Evolutionary conservation across 805 yeast species (phyloP), one percentile per base, ranked within the genome.

Genomic region (Candida ponderosae): DNA sequence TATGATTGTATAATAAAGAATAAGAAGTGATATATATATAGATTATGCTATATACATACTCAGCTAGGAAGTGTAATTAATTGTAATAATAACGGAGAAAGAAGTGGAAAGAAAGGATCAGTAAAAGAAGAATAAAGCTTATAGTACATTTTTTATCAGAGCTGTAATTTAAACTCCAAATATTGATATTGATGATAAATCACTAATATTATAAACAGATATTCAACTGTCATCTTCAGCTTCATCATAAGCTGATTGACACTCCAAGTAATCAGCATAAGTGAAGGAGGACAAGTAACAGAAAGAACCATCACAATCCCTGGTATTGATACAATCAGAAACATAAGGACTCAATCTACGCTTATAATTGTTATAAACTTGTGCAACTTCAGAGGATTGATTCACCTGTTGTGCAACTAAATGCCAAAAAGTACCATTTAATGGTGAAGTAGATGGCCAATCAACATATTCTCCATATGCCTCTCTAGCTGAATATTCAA

Each of bases 341-440:
- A 68, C 67, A 34, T 57, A 63, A 18, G 83, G 82, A 20, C 82
- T 71, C 41, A 59, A 59, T 54, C 89, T 68, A 50, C 66, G 69
- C 34, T 75, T 67, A 37, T 57, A 60, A 40, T 67, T 63, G 30
- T 70, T 61, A 55, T 73, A 81, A 15, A 41, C 30, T 46, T 76
- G 82, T 36, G 78, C 66, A 44, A 64, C 57, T 3, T 56, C 64
- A 27, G 63, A 59, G 45, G 71, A 59, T 33, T 55, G 50, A 32
- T 63, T 60, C 44, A 80, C 62, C 29, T 59, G 56, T 21, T 60
- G 54, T 4, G 79, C 72, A 15, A 77, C 79, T 20, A 44, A 36
- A 49, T 78, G 76, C 87, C 87, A 78, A 64, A 78, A 80, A 15
- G 77, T 69, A 16, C 77, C 87, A 50, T 79, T 80, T 50, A 80